Conservation (phyloP, 73 alveolate genomes). For the Tetrahymena borealis region DNA sequence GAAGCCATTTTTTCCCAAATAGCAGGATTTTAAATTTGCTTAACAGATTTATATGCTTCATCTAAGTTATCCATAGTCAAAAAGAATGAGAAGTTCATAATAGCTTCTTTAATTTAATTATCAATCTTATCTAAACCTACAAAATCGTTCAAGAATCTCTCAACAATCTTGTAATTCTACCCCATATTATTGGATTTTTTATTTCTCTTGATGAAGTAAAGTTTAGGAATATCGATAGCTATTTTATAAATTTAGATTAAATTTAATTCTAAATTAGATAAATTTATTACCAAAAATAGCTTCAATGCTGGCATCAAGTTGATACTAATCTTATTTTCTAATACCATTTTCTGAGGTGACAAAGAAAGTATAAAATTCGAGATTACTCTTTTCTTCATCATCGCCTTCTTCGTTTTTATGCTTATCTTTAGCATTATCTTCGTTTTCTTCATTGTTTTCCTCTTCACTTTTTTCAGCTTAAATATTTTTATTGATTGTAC, state of each 20-base stretch:
- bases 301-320: constrained; percentile 69
- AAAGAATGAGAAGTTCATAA: constrained; percentile 87
- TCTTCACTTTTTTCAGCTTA: constrained; percentile 50
- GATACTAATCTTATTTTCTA: constrained; percentile 66
- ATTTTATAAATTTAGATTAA: constrained; percentile 41
- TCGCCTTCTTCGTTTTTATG: constrained; percentile 52
- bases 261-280: constrained; percentile 55
- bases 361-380: constrained; percentile 66
- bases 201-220: constrained; percentile 25
- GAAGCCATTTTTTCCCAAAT: constrained; percentile 98
- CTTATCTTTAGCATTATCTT: constrained; percentile 29
- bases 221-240: constrained; percentile 23
- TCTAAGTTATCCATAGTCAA: constrained; percentile 93
- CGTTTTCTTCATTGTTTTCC: constrained; percentile 50
- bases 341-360: constrained; percentile 88
- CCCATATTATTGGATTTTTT: constrained; percentile 25
- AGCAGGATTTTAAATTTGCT: constrained; percentile 82
- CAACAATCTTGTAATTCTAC: constrained; percentile 40
- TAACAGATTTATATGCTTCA: constrained; percentile 95
- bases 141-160: constrained; percentile 85
- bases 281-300: constrained; percentile 58
- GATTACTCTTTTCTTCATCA: constrained; percentile 62
- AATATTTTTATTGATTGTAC: constrained; percentile 60
- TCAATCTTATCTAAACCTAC: constrained; percentile 88
- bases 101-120: constrained; percentile 83